Conservation (phyloP, 352 stramenopile species). For the Pythium apleroticum region DNA sequence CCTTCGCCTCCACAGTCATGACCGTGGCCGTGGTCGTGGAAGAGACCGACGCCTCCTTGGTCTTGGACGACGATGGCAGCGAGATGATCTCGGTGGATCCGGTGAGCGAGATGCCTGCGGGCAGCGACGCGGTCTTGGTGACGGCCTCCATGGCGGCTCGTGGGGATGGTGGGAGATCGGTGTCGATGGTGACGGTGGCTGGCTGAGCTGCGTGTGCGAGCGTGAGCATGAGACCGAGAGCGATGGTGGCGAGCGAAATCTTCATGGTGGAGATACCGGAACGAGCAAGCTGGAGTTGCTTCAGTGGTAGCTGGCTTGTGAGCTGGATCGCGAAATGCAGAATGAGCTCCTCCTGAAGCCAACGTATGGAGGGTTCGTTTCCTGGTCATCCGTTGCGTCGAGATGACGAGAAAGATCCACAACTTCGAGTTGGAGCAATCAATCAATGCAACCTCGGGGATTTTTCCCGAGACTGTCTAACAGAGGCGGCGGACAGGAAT, state of each 20-base stretch:
- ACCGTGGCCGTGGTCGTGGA: background rate
- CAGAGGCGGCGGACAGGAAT: too few species aligned
- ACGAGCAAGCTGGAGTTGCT: too few species aligned
- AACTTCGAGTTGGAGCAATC: too few species aligned
- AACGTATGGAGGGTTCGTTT: background rate
- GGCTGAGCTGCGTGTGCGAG: background rate
- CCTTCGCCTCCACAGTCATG: background rate
- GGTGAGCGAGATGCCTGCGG: background rate
- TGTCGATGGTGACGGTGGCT: background rate
- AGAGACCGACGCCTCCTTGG: too few species aligned
- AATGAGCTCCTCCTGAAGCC: background rate
- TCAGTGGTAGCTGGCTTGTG: background rate
- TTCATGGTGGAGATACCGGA: background rate
- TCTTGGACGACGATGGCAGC: background rate
- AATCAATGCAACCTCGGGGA: too few species aligned
- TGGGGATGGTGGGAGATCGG: background rate
- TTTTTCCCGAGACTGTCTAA: too few species aligned
- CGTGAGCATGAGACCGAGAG: background rate
- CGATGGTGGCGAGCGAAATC: background rate
- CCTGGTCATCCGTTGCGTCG: too few species aligned
- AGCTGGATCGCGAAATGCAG: background rate
- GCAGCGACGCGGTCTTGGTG: conserved; percentile 1
- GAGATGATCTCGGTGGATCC: conserved; percentile 1
- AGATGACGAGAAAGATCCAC: too few species aligned
- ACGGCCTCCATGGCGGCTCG: conserved; percentile 1